These are phyloP conservation scores for Malassezia dermatis DNA, from an alignment of 1,284 basidiomycete genomes.

Conservation along the genomic window DNA sequence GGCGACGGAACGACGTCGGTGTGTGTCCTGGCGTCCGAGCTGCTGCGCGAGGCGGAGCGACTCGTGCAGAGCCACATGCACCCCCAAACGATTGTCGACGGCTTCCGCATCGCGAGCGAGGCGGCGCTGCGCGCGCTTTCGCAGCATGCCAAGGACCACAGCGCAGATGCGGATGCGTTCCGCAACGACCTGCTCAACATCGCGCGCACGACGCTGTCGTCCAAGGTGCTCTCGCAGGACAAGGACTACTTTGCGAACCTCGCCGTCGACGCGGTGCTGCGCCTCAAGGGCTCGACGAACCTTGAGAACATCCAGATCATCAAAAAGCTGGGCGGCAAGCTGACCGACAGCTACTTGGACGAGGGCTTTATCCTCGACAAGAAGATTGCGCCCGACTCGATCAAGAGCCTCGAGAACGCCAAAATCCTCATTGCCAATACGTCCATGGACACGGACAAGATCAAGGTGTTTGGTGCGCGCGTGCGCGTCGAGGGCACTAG, in stretches of 20 bases:
- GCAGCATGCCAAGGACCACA: constrained; percentile 69
- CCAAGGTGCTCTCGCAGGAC: constrained; percentile 91
- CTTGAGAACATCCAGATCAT: constrained; percentile 99
- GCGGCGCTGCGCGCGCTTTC: constrained; percentile 79
- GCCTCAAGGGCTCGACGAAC: constrained; percentile 89
- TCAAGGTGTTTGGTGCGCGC: constrained; percentile 95
- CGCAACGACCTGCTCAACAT: constrained; percentile 88
- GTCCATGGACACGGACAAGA: constrained; percentile 99
- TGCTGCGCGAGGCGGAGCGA: constrained; percentile 90
- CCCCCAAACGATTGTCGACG: constrained; percentile 98
- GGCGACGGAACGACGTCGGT: constrained; percentile 95
- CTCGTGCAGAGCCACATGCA: constrained; percentile 80
- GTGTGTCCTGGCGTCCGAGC: constrained; percentile 81
- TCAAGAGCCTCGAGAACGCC: constrained; percentile 84
- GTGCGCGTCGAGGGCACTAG: constrained; percentile 91
- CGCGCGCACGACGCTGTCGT: constrained; percentile 86
- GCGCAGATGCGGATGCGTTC: constrained; percentile 62
- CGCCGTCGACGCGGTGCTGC: constrained; percentile 89
- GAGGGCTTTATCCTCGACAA: constrained; percentile 99
- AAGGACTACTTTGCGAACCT: constrained; percentile 98
- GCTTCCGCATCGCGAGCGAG: constrained; percentile 80
- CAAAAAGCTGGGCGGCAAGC: constrained; percentile 96
- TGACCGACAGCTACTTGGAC: constrained; percentile 95
- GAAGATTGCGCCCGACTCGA: constrained; percentile 84
- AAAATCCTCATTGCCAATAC: constrained; percentile 98